Percentiles rank a stretch among this genome's conserved stretches.
Conservation (phyloP, 169 alveolate genomes). For the Eimeria maxima region DNA sequence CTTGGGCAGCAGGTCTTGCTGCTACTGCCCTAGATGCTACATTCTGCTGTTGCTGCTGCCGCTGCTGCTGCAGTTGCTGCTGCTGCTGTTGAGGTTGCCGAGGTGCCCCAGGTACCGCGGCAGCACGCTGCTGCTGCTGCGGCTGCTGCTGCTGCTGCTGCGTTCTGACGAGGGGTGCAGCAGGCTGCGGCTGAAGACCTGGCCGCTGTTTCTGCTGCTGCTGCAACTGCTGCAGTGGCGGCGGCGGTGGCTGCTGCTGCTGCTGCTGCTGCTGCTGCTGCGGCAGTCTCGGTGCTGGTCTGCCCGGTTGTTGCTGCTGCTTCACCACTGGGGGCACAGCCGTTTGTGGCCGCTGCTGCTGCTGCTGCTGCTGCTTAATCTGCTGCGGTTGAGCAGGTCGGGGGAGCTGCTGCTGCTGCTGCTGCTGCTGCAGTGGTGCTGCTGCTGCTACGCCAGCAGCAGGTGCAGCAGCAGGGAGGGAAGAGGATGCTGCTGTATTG, state of each 20-base stretch:
- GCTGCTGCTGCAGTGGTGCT: too few relatives aligned
- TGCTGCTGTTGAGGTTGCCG: constrained; percentile 6
- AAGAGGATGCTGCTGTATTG: not conserved
- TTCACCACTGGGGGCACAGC: not conserved
- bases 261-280: not conserved
- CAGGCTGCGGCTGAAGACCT: too few relatives aligned
- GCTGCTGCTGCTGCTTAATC: too few relatives aligned
- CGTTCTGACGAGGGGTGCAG: too few relatives aligned
- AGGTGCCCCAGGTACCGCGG: too few relatives aligned
- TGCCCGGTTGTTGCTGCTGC: constrained; percentile 19
- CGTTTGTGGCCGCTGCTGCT: not conserved
- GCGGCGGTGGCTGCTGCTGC: too few relatives aligned
- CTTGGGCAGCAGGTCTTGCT: not conserved
- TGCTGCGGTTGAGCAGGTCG: too few relatives aligned
- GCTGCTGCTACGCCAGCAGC: too few relatives aligned
- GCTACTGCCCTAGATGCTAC: not conserved
- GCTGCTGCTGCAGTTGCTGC: constrained; percentile 14
- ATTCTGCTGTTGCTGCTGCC: not conserved
- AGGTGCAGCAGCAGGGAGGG: not conserved
- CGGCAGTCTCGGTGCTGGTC: not conserved
- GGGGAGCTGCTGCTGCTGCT: too few relatives aligned
- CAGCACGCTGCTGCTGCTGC: not conserved
- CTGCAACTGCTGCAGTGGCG: not conserved
- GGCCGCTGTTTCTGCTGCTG: not conserved
- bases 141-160: not conserved